Conservation (phyloP, 2,329 filamentous ascomycete genomes). For the Xylariales sp. region DNA sequence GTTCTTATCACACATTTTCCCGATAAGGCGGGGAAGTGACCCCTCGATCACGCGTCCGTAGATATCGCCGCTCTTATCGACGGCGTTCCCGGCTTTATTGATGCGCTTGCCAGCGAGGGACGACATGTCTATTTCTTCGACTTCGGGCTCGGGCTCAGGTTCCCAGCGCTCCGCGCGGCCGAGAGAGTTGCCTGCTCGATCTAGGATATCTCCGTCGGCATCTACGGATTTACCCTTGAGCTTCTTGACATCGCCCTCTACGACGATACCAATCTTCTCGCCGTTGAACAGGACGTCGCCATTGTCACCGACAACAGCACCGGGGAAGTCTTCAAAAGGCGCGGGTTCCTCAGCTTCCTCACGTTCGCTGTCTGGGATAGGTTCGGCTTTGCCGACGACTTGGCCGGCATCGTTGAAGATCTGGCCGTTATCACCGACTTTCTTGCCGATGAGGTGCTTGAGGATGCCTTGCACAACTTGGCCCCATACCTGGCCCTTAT, state of each 20-base stretch:
- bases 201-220: conserved; percentile 75
- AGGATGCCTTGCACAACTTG: conserved; percentile 72
- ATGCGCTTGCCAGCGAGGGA: conserved; percentile 75
- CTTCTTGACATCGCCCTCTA: conserved; percentile 72
- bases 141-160: conserved; percentile 60
- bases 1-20: conserved; percentile 77
- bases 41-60: conserved; percentile 76
- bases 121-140: conserved; percentile 65
- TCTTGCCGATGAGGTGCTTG: conserved; percentile 72
- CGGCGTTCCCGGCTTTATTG: conserved; percentile 75
- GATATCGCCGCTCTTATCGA: conserved; percentile 65
- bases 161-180: conserved; percentile 78
- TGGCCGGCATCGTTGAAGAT: conserved; percentile 79
- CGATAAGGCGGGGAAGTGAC: conserved; percentile 70
- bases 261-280: conserved; percentile 68
- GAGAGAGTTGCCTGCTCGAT: conserved; percentile 74
- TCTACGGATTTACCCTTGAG: conserved; percentile 75
- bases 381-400: conserved; percentile 74
- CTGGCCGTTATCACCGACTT: conserved; percentile 73
- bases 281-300: conserved; percentile 64
- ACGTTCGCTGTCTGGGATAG: conserved; percentile 67
- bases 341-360: conserved; percentile 60
- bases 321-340: conserved; percentile 70
- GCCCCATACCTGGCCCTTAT: conserved; percentile 66
- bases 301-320: conserved; percentile 64